phyloP scores from a whole-genome alignment of 345 rosid species.

The Gossypium herbaceum region DNA sequence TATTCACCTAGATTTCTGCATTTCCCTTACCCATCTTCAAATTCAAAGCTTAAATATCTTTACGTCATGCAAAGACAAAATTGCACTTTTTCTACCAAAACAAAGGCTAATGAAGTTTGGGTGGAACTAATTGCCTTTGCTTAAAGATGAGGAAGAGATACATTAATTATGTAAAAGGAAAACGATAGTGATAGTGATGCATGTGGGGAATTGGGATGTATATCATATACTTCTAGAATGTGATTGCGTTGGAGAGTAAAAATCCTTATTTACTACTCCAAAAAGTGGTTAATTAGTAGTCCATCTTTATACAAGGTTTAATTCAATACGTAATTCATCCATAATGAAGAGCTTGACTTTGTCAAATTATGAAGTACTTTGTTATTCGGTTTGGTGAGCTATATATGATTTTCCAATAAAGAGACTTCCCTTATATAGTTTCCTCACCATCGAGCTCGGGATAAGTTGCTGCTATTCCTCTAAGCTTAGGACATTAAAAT shows the following conservation, averaged over 20 bases:
- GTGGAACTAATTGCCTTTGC: background rate
- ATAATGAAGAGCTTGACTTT: background rate
- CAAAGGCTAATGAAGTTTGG: background rate
- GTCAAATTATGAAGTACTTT: background rate
- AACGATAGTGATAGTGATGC: no score
- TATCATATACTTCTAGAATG: background rate
- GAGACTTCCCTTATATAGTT: no score
- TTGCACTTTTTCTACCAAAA: constrained; percentile 12
- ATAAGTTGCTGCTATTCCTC: no score
- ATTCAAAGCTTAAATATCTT: no score
- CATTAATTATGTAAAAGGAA: no score
- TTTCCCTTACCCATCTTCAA: no score
- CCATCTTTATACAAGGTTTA: background rate
- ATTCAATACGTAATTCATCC: background rate
- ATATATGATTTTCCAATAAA: background rate
- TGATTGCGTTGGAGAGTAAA: background rate
- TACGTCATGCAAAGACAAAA: constrained; percentile 13
- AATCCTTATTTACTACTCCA: no score
- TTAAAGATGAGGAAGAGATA: background rate
- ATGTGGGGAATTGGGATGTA: no score
- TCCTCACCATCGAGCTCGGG: no score
- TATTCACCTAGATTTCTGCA: no score
- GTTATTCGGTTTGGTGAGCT: background rate
- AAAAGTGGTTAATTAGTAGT: background rate
- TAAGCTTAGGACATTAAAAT: no score